phyloP scores from a whole-genome alignment of 225 moss, liverwort and hornwort species.

The Polytrichum formosum region DNA sequence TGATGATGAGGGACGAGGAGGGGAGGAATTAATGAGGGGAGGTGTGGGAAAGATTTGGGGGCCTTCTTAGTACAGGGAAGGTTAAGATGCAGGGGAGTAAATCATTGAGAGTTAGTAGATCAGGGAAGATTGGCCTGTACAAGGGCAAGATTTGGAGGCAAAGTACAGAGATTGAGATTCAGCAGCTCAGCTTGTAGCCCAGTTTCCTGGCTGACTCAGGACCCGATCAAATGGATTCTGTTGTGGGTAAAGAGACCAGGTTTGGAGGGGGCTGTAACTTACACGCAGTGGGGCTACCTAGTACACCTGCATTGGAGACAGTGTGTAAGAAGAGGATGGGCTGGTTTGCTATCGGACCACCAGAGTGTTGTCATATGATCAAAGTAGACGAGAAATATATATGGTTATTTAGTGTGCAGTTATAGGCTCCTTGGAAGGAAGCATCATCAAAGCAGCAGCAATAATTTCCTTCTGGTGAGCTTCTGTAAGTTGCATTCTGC shows the following conservation, averaged over 20 bases:
- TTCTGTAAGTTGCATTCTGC: no score
- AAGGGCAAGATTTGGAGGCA: not conserved
- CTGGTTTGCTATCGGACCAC: no score
- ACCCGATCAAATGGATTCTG: not conserved
- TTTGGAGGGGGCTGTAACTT: not conserved
- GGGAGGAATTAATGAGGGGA: not conserved
- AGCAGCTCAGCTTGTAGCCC: not conserved
- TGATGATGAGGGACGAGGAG: not conserved
- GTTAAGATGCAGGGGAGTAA: not conserved
- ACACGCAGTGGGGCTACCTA: no score
- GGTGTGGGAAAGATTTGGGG: not conserved
- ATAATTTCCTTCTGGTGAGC: no score
- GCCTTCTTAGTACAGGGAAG: not conserved
- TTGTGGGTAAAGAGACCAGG: constrained; percentile 5
- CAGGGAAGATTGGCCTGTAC: not conserved
- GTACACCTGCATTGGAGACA: not conserved
- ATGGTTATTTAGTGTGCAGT: no score
- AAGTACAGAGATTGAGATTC: constrained; percentile 6
- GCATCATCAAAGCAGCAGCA: no score
- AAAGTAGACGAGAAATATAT: no score
- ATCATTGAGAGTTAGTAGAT: not conserved
- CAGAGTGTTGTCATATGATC: no score
- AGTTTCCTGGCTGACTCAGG: not conserved
- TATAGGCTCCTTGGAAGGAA: no score
- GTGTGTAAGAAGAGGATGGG: not conserved